phyloP scores from a whole-genome alignment of 2,329 filamentous ascomycete genomes.

The Fusarium kyushuense region DNA sequence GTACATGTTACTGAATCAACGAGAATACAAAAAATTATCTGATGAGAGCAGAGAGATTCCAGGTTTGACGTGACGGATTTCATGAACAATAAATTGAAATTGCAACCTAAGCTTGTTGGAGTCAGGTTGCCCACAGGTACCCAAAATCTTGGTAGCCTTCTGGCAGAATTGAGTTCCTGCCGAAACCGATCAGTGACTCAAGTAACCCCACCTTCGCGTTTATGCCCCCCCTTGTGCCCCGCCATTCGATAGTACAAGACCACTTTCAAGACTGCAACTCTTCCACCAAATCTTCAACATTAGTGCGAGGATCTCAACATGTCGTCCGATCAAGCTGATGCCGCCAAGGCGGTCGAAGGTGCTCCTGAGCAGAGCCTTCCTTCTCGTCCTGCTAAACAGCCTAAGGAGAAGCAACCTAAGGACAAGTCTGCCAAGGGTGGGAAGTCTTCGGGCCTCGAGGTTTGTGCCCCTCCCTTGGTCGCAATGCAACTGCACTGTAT shows the following conservation, averaged over 20 bases:
- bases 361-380: conserved; percentile 52
- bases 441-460: conserved; percentile 70
- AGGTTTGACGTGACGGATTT: neutral
- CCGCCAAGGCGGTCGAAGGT: conserved; percentile 52
- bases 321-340: conserved; percentile 55
- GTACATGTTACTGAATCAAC: neutral
- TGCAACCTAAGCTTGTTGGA: neutral
- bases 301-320: conserved; percentile 46
- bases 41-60: neutral
- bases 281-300: conserved; percentile 44
- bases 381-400: conserved; percentile 54
- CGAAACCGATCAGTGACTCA: conserved; percentile 49
- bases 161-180: conserved; percentile 13
- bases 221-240: conserved; percentile 51
- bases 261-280: conserved; percentile 39
- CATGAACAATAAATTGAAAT: neutral
- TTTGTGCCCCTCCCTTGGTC: conserved; percentile 37
- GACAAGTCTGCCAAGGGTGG: conserved; percentile 62
- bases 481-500: conserved; percentile 14
- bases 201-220: conserved; percentile 51
- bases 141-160: conserved; percentile 1
- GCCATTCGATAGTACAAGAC: conserved; percentile 42
- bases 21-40: neutral
- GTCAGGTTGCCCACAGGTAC: neutral
- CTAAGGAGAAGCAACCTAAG: conserved; percentile 52